These are phyloP conservation scores for Flaveria bidentis DNA, from an alignment of 129 eudicot genomes.

Conservation along the genomic window DNA sequence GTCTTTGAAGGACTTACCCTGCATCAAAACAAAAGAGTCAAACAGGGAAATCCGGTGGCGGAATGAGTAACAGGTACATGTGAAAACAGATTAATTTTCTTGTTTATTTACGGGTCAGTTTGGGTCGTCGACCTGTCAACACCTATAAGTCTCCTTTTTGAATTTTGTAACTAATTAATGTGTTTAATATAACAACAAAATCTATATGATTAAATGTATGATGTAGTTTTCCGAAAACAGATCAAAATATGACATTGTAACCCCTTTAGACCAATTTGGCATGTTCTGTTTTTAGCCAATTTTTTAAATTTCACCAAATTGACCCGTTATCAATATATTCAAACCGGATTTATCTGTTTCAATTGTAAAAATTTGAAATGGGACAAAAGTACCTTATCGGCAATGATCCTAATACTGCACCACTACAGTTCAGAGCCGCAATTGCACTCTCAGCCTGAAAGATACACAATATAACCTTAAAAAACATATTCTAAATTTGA, in stretches of 20 bases:
- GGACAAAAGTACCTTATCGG: conserved; percentile 58
- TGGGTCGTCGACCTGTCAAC: neutral
- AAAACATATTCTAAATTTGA: neutral
- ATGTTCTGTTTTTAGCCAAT: neutral
- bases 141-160: neutral
- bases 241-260: neutral
- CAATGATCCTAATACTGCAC: conserved; percentile 72
- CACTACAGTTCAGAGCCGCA: conserved; percentile 87
- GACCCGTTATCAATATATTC: neutral
- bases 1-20: conserved; percentile 98
- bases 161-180: neutral
- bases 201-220: neutral
- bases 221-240: neutral
- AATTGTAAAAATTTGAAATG: neutral
- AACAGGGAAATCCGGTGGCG: neutral
- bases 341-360: neutral
- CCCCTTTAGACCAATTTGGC: neutral
- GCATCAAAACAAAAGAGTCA: conserved; percentile 24
- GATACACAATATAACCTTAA: neutral
- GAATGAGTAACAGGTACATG: neutral
- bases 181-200: neutral
- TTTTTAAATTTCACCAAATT: neutral
- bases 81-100: neutral
- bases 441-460: conserved; percentile 93
- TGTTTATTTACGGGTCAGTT: neutral